phyloP scores from a whole-genome alignment of 768 basidiomycete genomes.

The Leccinum subtestaceum region DNA sequence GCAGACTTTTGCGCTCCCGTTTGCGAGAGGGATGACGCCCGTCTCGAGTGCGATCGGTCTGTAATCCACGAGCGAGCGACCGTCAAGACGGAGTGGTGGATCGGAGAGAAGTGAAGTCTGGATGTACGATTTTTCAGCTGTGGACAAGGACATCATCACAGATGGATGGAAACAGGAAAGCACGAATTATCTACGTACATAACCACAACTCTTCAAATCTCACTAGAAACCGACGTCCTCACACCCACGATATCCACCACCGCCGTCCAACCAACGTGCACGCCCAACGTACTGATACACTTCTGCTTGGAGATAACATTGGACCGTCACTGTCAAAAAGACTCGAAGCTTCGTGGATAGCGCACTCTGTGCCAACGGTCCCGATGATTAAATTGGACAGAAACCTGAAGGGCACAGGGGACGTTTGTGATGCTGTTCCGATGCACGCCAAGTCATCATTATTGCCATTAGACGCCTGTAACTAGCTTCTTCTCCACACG shows the following conservation, averaged over 20 bases:
- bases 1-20: slow-evolving; percentile 75
- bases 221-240: too few species aligned
- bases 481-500: background rate
- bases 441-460: background rate
- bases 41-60: slow-evolving; percentile 72
- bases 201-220: too few species aligned
- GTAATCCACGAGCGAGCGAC: slow-evolving; percentile 64
- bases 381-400: too few species aligned
- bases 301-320: too few species aligned
- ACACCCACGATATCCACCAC: too few species aligned
- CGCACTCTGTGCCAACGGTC: too few species aligned
- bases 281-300: too few species aligned
- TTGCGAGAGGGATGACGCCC: slow-evolving; percentile 75
- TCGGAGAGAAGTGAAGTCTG: slow-evolving; percentile 57
- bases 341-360: too few species aligned
- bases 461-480: background rate
- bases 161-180: background rate
- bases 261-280: too few species aligned
- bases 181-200: background rate
- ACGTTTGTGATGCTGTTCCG: background rate
- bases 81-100: slow-evolving; percentile 73
- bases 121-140: slow-evolving; percentile 78
- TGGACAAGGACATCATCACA: slow-evolving; percentile 44
- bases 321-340: too few species aligned
- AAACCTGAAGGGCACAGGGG: too few species aligned